Percentiles rank a stretch among this genome's conserved stretches.
Evolutionary conservation across 1,284 basidiomycete species (phyloP).

Genomic region (Lentinula novae-zelandiae): DNA sequence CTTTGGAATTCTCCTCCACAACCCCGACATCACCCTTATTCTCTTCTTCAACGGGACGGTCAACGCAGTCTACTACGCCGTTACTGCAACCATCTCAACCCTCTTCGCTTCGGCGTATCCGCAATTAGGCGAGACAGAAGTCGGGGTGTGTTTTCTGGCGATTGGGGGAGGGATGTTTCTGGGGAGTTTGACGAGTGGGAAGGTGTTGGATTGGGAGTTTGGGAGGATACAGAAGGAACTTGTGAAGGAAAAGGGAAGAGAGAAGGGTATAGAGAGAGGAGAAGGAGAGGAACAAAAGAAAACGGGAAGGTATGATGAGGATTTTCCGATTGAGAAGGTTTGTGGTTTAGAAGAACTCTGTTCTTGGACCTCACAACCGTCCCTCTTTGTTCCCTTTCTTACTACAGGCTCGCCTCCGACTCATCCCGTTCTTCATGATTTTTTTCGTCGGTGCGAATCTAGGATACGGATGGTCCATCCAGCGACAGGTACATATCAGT

Average conservation of each 20-base stretch:
- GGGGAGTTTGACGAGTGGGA: constrained; percentile 49
- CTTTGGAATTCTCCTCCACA: constrained; percentile 53
- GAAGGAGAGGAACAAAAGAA: neutral
- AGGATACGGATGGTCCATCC: constrained; percentile 66
- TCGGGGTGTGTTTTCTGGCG: constrained; percentile 68
- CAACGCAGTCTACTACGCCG: constrained; percentile 62
- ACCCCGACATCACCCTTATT: constrained; percentile 59
- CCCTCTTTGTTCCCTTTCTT: constrained; percentile 35
- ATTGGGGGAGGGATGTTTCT: constrained; percentile 42
- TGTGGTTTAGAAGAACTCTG: neutral
- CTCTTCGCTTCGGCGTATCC: constrained; percentile 59
- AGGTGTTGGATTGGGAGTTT: constrained; percentile 53
- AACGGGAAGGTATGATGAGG: constrained; percentile 24
- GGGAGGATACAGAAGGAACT: constrained; percentile 33
- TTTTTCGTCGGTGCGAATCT: constrained; percentile 39
- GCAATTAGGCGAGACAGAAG: constrained; percentile 55
- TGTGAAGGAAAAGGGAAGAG: constrained; percentile 11
- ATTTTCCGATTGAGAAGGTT: constrained; percentile 53
- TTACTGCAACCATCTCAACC: constrained; percentile 60
- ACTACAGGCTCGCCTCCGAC: constrained; percentile 51
- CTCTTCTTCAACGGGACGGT: constrained; percentile 57
- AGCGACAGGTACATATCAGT: constrained; percentile 46
- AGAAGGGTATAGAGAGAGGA: neutral
- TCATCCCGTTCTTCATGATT: constrained; percentile 38
- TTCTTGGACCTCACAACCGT: neutral